Evolutionary conservation across 106 monocot genomes (phyloP).

Genomic region (Acorus calamus): DNA sequence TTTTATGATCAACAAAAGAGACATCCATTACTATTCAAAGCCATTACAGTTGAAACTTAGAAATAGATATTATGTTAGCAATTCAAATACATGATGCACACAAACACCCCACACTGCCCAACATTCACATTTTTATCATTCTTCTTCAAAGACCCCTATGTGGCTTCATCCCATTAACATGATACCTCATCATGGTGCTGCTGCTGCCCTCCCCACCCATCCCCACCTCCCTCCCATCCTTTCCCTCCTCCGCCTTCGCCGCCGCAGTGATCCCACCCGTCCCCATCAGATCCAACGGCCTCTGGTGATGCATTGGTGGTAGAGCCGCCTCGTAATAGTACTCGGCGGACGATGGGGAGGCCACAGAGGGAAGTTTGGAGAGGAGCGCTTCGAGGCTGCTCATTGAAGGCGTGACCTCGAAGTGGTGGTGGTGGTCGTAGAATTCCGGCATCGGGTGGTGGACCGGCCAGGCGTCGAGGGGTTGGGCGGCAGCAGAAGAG

Average conservation of each 20-base stretch:
- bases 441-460: constrained; percentile 10
- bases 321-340: constrained; percentile 19
- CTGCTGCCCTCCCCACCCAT: constrained; percentile 17
- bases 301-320: not conserved
- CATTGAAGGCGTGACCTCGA: constrained; percentile 79
- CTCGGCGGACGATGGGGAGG: constrained; percentile 8
- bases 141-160: too few species aligned
- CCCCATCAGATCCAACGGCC: not conserved
- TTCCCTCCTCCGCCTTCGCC: constrained; percentile 21
- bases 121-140: too few species aligned
- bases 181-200: not conserved
- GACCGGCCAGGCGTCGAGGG: constrained; percentile 15
- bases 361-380: constrained; percentile 82
- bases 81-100: too few species aligned
- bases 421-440: constrained; percentile 26
- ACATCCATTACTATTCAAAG: too few species aligned
- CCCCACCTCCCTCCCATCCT: constrained; percentile 6
- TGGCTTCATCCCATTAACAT: too few species aligned
- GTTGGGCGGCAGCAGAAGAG: constrained; percentile 6
- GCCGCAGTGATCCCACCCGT: constrained; percentile 18
- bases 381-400: constrained; percentile 90
- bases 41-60: too few species aligned
- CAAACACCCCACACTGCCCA: too few species aligned
- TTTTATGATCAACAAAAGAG: too few species aligned
- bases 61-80: too few species aligned